phyloP scores from a whole-genome alignment of 2,329 filamentous ascomycete genomes.

The Claviceps africana region DNA sequence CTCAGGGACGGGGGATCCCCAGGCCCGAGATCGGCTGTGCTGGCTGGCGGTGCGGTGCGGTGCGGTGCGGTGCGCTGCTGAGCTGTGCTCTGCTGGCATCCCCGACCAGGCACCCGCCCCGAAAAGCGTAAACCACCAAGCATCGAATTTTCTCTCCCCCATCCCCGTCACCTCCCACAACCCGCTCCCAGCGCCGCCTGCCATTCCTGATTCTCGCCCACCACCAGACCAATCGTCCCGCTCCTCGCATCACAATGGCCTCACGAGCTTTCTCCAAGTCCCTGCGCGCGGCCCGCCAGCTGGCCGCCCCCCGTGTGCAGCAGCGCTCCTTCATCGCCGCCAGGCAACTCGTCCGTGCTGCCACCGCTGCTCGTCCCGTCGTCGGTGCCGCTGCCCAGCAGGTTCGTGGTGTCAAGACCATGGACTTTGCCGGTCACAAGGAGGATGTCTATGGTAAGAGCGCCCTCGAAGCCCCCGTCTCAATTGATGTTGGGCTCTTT shows the following conservation, averaged over 20 bases:
- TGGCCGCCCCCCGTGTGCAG: constrained; percentile 45
- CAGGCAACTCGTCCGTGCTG: constrained; percentile 39
- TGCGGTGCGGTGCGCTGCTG: too few species aligned
- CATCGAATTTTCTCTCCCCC: constrained; percentile 7
- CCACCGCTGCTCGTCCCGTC: constrained; percentile 32
- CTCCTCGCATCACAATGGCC: constrained; percentile 46
- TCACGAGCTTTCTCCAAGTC: constrained; percentile 60
- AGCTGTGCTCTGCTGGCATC: too few species aligned
- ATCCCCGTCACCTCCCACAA: constrained; percentile 2
- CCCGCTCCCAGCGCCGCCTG: constrained; percentile 12
- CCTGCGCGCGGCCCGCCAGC: constrained; percentile 47
- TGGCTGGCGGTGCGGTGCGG: too few species aligned
- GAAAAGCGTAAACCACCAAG: constrained; percentile 7
- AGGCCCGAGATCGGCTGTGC: too few species aligned
- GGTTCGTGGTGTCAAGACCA: constrained; percentile 87
- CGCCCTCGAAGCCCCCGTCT: background rate
- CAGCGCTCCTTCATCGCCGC: constrained; percentile 51
- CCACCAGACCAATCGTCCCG: constrained; percentile 12
- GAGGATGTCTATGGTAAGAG: constrained; percentile 80
- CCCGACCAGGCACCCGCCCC: too few species aligned
- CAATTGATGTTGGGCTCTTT: background rate
- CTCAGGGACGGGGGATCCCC: too few species aligned
- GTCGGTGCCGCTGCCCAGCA: constrained; percentile 48
- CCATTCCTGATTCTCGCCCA: background rate
- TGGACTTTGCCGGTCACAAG: constrained; percentile 93